Percentiles rank a stretch among this genome's conserved stretches.
Evolutionary conservation across 1,284 basidiomycete species (phyloP).

Genomic region (Puccinia hordei): DNA sequence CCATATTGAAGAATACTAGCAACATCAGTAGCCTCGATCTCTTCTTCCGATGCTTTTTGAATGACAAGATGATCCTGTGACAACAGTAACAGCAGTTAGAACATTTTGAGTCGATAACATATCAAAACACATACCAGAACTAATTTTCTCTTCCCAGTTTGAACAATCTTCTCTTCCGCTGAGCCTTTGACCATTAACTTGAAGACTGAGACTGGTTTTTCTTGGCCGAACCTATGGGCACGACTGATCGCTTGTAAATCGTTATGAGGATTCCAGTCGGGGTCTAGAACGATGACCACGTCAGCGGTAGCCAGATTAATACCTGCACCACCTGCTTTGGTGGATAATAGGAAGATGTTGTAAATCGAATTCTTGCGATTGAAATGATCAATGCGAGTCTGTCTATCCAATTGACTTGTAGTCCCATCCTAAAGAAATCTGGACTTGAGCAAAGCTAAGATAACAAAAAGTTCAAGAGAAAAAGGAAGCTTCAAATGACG

Average conservation of each 20-base stretch:
- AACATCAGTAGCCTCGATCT: conserved; percentile 50
- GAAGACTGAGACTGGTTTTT: conserved; percentile 60
- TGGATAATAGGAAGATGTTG: conserved; percentile 55
- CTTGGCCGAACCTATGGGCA: conserved; percentile 61
- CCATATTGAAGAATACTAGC: conserved; percentile 51
- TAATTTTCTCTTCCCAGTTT: conserved; percentile 58
- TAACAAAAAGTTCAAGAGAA: background rate
- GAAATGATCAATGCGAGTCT: conserved; percentile 50
- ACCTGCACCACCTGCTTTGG: conserved; percentile 60
- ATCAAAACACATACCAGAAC: conserved; percentile 47
- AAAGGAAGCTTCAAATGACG: conserved; percentile 3
- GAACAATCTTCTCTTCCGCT: conserved; percentile 60
- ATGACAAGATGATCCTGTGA: conserved; percentile 50
- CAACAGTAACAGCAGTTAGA: background rate
- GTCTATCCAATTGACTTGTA: conserved; percentile 50
- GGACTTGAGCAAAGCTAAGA: background rate
- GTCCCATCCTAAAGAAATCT: conserved; percentile 35
- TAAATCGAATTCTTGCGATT: conserved; percentile 43
- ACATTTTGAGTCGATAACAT: background rate
- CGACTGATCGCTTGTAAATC: conserved; percentile 62
- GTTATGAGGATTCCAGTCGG: conserved; percentile 93
- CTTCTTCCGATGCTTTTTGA: conserved; percentile 50
- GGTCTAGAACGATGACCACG: conserved; percentile 87
- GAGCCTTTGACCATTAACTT: conserved; percentile 60
- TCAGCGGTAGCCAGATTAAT: conserved; percentile 67